Evolutionary conservation across 345 rosid genomes (phyloP), one percentile per base, ranked within the genome.

Genomic region (Erodium maritimum): DNA sequence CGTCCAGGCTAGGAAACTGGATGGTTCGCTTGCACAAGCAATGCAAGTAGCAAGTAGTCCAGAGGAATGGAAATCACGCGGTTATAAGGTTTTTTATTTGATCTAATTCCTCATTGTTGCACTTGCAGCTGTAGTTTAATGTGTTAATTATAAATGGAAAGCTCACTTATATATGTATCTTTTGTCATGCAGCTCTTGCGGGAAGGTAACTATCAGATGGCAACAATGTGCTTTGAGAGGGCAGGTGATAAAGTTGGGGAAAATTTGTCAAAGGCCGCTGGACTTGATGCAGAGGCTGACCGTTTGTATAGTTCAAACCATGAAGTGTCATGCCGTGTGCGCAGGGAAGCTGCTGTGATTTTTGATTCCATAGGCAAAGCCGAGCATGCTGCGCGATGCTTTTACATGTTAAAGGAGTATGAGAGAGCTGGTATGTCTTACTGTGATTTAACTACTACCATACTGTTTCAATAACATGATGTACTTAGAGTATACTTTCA

Each of bases 221-320:
- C 79, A 42, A 69, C 73, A 19, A 63, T 67, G 56, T 79, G 84
- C 56, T 79, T 79, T 22, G 71, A 73, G 71, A 79, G 60, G 65
- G 81, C 81, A 3, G 68, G 69, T 5, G 78, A 79, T 60, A 54
- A 17, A 4, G 52, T 64, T 17, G 71, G 79, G 57, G 77, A 69
- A 57, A 77, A 67, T 58, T 33, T 70, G 25, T 65, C 79, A 18
- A 69, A 71, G 61, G 81, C 79, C 33, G 18, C 62, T 23, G 77
- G 73, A 50, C 81, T 71, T 25, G 62, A 63, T 37, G 71, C 79
- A 6, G 57, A 63, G 33, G 75, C 84, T 57, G 78, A 74, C 17
- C 64, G 55, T 5, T 59, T 73, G 51, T 58, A 55, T 61, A 42
- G 60, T 50, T 71, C 67, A 34, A 74, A 76, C 52, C 73, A 71